A percentile compares a stretch with the other conserved stretches of the same genome.
phyloP scores from a whole-genome alignment of 352 stramenopile species.

The Globisporangium cystogenes region DNA sequence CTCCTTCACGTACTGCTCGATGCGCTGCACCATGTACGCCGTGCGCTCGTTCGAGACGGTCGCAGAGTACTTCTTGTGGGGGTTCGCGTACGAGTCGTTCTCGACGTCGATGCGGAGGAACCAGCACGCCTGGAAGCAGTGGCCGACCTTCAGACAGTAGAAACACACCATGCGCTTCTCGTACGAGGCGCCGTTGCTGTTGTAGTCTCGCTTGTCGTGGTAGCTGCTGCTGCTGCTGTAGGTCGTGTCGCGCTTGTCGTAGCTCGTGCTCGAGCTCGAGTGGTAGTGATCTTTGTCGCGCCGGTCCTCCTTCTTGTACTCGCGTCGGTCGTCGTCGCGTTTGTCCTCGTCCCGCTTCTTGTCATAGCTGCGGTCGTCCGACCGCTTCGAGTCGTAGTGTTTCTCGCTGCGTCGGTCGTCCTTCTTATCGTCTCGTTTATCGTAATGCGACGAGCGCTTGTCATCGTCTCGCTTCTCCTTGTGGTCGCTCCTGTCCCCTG shows the following conservation, averaged over 20 bases:
- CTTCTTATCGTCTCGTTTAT: conserved; percentile 2
- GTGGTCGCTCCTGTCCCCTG: not conserved
- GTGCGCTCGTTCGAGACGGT: conserved; percentile 24
- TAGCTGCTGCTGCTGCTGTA: not conserved
- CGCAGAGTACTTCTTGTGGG: conserved; percentile 35
- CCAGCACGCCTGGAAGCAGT: conserved; percentile 33
- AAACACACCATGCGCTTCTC: conserved; percentile 24
- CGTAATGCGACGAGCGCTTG: not conserved
- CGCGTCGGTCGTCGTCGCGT: conserved; percentile 11
- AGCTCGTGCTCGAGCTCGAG: not conserved
- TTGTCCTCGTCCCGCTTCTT: conserved; percentile 2
- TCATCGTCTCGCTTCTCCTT: conserved; percentile 1
- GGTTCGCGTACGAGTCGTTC: conserved; percentile 17
- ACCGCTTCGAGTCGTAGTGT: conserved; percentile 3
- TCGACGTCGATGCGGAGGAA: conserved; percentile 36
- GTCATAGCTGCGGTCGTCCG: conserved; percentile 11
- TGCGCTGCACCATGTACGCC: conserved; percentile 27
- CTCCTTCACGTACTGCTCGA: conserved; percentile 33
- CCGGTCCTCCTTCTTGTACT: conserved; percentile 4
- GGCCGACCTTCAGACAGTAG: conserved; percentile 37
- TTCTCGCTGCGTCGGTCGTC: conserved; percentile 10
- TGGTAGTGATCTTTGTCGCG: conserved; percentile 4
- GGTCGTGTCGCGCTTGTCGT: conserved; percentile 2
- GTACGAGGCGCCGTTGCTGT: not conserved
- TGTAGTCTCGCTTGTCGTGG: not conserved